phyloP scores from a whole-genome alignment of 768 basidiomycete species.

The Auriscalpium microsporum region DNA sequence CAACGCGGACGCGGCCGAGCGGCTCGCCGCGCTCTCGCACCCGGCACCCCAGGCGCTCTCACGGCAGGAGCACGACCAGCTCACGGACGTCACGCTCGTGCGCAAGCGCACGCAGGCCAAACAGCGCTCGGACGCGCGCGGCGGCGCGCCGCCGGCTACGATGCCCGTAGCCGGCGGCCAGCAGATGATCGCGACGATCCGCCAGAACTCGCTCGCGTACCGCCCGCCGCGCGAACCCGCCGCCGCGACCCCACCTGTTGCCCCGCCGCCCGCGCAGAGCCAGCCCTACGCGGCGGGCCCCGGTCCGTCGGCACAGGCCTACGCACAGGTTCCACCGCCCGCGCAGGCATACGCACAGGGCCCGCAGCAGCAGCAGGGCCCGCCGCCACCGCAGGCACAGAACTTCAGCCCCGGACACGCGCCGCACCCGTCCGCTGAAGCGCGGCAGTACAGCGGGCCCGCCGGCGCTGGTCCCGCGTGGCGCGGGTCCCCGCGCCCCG shows the following conservation, averaged over 20 bases:
- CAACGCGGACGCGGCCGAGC: slow-evolving; percentile 71
- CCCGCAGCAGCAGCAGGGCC: slow-evolving; percentile 6
- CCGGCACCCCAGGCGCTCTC: slow-evolving; percentile 59
- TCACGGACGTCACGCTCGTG: slow-evolving; percentile 75
- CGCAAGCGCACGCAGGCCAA: slow-evolving; percentile 72
- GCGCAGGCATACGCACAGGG: slow-evolving; percentile 8
- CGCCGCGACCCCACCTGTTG: background rate
- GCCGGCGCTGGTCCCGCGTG: background rate
- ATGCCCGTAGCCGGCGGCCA: slow-evolving; percentile 26
- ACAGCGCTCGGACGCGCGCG: slow-evolving; percentile 38
- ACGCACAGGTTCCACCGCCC: slow-evolving; percentile 3
- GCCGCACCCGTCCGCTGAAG: background rate
- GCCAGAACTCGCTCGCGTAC: slow-evolving; percentile 37
- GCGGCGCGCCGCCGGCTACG: slow-evolving; percentile 5
- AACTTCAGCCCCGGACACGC: background rate
- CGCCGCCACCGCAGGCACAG: background rate
- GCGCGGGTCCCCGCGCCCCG: background rate
- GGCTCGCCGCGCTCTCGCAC: slow-evolving; percentile 59
- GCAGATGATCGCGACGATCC: slow-evolving; percentile 45
- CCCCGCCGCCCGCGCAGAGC: background rate
- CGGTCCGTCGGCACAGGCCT: background rate
- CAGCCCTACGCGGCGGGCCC: slow-evolving; percentile 2
- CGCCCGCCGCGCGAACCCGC: slow-evolving; percentile 12
- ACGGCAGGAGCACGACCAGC: slow-evolving; percentile 68
- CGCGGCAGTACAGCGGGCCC: background rate